Conservation (phyloP, 1,139 yeast species). For the Geotrichum bryndzae region DNA sequence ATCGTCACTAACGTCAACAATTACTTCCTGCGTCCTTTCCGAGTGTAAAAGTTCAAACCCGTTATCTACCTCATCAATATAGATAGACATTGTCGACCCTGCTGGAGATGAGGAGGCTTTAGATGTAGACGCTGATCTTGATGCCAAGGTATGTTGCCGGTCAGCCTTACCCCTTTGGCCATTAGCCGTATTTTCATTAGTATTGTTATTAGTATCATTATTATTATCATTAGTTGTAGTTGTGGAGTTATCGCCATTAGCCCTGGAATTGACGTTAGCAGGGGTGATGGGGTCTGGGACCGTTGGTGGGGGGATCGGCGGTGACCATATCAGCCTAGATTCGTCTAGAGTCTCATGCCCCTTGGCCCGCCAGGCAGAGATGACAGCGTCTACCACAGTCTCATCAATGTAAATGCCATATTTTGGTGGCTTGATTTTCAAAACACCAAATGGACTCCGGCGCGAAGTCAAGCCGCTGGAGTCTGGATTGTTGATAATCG, state of each 20-base stretch:
- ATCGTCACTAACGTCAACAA: neutral
- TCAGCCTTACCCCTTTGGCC: neutral
- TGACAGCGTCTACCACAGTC: constrained; percentile 40
- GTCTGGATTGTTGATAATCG: neutral
- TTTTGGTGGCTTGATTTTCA: neutral
- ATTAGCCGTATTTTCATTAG: neutral
- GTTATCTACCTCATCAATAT: neutral
- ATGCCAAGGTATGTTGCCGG: neutral
- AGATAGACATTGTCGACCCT: neutral
- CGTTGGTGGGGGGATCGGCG: neutral
- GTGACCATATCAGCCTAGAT: constrained; percentile 52
- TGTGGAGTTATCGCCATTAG: neutral
- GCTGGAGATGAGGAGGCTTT: neutral
- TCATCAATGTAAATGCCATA: constrained; percentile 55
- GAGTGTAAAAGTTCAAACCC: neutral
- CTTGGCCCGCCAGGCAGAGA: constrained; percentile 53
- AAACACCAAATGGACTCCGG: neutral
- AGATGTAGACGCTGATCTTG: neutral
- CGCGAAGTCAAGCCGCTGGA: neutral
- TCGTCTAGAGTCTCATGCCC: constrained; percentile 49
- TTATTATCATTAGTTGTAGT: neutral
- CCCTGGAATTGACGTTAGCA: neutral
- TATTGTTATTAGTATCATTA: neutral
- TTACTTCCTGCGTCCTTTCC: neutral
- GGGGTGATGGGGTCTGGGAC: neutral